These are phyloP conservation scores for Cicer bijugum DNA, from an alignment of 306 rosid species.

Conservation along the genomic window DNA sequence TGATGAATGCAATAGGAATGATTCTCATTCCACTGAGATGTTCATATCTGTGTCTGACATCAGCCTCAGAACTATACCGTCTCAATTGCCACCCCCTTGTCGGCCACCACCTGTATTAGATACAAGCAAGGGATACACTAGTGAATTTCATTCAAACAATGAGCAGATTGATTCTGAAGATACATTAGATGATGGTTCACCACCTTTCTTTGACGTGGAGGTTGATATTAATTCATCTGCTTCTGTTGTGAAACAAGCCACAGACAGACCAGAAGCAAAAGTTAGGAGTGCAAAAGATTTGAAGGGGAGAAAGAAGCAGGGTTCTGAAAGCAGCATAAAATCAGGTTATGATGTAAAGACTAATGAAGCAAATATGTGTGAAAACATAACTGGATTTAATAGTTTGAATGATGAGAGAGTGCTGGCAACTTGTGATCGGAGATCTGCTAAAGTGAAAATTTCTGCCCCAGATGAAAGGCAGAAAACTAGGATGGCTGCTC, in stretches of 20 bases:
- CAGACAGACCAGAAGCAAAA: constrained; percentile 66
- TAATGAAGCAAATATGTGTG: constrained; percentile 49
- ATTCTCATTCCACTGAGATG: constrained; percentile 51
- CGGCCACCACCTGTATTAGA: constrained; percentile 79
- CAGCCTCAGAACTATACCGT: constrained; percentile 81
- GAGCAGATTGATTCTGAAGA: constrained; percentile 55
- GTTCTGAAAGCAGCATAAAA: constrained; percentile 50
- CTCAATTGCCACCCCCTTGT: constrained; percentile 87
- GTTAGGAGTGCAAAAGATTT: constrained; percentile 62
- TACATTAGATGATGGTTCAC: constrained; percentile 58
- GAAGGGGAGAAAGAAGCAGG: constrained; percentile 66
- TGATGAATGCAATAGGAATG: constrained; percentile 47
- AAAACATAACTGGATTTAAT: constrained; percentile 45
- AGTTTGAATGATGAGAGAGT: constrained; percentile 52
- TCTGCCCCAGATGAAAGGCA: constrained; percentile 59
- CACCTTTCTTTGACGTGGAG: constrained; percentile 82
- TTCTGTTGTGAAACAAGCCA: constrained; percentile 70
- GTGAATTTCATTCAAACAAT: constrained; percentile 49
- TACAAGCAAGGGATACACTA: constrained; percentile 49
- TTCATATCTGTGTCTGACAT: constrained; percentile 76
- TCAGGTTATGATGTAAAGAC: constrained; percentile 50
- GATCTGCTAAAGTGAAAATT: constrained; percentile 44
- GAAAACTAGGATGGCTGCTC: constrained; percentile 53
- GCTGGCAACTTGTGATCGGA: constrained; percentile 49
- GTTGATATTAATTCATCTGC: constrained; percentile 86